phyloP scores from a whole-genome alignment of 2,329 filamentous ascomycete species.

The Ascomycota sp. region DNA sequence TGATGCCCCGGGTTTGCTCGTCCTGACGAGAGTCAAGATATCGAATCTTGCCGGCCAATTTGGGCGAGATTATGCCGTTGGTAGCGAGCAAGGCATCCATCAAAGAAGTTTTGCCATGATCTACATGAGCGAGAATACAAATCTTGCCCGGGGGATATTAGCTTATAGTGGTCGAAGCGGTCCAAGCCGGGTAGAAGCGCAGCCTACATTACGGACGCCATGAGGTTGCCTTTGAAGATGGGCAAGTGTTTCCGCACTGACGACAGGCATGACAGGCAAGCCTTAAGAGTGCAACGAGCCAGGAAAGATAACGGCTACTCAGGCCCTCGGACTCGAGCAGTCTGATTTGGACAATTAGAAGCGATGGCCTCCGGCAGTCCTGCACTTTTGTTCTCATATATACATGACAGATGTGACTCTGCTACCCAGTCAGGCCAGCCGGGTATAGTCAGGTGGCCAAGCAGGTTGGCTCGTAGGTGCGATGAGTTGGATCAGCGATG shows the following conservation, averaged over 20 bases:
- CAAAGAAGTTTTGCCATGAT: slow-evolving; percentile 95
- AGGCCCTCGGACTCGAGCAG: too few species aligned
- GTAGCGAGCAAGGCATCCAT: slow-evolving; percentile 92
- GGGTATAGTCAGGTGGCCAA: too few species aligned
- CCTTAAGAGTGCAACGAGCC: background rate
- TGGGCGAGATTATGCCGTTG: slow-evolving; percentile 97
- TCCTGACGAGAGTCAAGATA: slow-evolving; percentile 93
- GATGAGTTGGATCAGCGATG: too few species aligned
- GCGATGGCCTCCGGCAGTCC: too few species aligned
- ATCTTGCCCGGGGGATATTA: slow-evolving; percentile 33
- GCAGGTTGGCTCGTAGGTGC: too few species aligned
- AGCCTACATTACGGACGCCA: slow-evolving; percentile 74
- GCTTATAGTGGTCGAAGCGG: background rate
- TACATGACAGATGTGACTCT: too few species aligned
- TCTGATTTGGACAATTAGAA: too few species aligned
- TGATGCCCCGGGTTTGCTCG: slow-evolving; percentile 89
- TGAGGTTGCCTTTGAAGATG: slow-evolving; percentile 72
- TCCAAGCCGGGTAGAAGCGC: background rate
- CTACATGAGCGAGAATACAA: slow-evolving; percentile 88
- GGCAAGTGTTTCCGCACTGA: slow-evolving; percentile 76
- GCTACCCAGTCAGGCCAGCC: too few species aligned
- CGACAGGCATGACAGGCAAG: slow-evolving; percentile 57
- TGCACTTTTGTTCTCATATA: too few species aligned
- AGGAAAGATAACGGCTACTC: too few species aligned
- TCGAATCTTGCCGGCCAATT: slow-evolving; percentile 90